Percentiles rank a stretch among this genome's conserved stretches.
These are phyloP conservation scores for Silene vulgaris DNA, from an alignment of 179 eudicot species.

Conservation along the genomic window DNA sequence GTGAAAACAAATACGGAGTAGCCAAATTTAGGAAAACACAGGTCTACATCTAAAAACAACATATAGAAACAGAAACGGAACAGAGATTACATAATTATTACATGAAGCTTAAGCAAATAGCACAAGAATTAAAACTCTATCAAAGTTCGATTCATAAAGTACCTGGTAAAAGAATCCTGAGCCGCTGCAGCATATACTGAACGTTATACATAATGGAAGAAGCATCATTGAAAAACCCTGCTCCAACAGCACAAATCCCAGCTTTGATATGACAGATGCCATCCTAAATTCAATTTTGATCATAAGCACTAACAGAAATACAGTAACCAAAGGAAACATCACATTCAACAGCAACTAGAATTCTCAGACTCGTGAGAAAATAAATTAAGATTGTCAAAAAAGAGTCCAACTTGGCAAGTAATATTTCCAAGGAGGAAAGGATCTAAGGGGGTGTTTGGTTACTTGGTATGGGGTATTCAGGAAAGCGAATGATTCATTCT, in stretches of 20 bases:
- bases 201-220: slow-evolving; percentile 70
- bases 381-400: neutral
- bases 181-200: slow-evolving; percentile 82
- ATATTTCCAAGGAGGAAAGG: neutral
- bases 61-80: neutral
- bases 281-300: slow-evolving; percentile 47
- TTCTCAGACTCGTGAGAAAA: neutral
- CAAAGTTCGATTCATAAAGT: slow-evolving; percentile 10
- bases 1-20: neutral
- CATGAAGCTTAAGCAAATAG: neutral
- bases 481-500: too few relatives aligned
- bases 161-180: slow-evolving; percentile 92
- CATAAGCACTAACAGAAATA: slow-evolving; percentile 13
- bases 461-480: too few relatives aligned
- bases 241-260: slow-evolving; percentile 90
- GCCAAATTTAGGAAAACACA: slow-evolving; percentile 1
- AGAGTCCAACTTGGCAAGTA: neutral
- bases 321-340: neutral
- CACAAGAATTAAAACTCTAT: neutral
- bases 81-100: neutral
- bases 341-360: neutral
- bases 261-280: slow-evolving; percentile 92
- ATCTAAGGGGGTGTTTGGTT: neutral
- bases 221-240: slow-evolving; percentile 72
- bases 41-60: neutral